Evolutionary conservation across 768 basidiomycete species (phyloP).

Genomic region (Mrakia frigida): DNA sequence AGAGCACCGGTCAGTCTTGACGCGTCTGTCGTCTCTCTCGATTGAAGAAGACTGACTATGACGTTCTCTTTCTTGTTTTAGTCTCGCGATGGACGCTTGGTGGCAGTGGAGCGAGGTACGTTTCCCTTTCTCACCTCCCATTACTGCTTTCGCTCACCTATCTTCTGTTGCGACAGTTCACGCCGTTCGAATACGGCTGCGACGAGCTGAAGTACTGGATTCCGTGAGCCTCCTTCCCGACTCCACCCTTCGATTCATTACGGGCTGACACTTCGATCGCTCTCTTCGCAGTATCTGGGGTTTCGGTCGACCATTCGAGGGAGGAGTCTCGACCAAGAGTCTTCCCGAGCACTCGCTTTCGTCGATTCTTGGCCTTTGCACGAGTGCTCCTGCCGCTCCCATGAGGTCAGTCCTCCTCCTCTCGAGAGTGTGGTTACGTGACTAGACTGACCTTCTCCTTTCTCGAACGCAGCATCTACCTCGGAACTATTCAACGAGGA

Average conservation of each 20-base stretch:
- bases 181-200: conserved; percentile 32
- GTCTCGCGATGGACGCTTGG: conserved; percentile 29
- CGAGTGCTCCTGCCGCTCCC: conserved; percentile 31
- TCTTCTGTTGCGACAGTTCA: not conserved
- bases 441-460: not conserved
- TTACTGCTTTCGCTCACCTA: not conserved
- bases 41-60: not conserved
- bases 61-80: not conserved
- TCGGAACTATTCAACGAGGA: conserved; percentile 33
- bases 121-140: not conserved
- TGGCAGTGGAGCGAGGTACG: conserved; percentile 33
- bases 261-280: too few relatives aligned
- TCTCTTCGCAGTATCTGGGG: conserved; percentile 26
- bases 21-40: not conserved
- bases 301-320: conserved; percentile 32
- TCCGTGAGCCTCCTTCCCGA: conserved; percentile 1
- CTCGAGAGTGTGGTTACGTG: not conserved
- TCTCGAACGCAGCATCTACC: conserved; percentile 18
- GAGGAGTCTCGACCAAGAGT: conserved; percentile 20
- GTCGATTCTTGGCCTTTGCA: conserved; percentile 32
- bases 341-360: conserved; percentile 32
- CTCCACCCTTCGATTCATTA: not conserved
- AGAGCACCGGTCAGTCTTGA: conserved; percentile 27
- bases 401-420: conserved; percentile 9
- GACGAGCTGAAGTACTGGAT: conserved; percentile 35